A percentile compares a stretch with the other conserved stretches of the same genome.
These are phyloP conservation scores for Globisporangium perplexum DNA, from an alignment of 352 stramenopile species.

Conservation along the genomic window DNA sequence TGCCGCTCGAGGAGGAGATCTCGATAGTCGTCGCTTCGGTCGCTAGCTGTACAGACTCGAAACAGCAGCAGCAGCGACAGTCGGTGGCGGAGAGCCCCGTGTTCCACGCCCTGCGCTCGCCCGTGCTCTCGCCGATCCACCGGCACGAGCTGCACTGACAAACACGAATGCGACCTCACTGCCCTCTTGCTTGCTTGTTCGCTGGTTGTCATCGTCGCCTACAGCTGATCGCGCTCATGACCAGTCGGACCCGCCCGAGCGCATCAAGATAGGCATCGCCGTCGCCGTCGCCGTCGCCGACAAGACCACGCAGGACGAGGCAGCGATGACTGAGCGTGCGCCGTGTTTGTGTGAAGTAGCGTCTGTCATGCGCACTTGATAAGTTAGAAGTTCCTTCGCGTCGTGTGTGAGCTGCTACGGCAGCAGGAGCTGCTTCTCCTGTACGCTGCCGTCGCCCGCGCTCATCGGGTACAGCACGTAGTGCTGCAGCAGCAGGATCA, in stretches of 20 bases:
- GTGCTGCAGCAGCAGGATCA: conserved; percentile 96
- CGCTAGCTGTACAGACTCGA: neutral
- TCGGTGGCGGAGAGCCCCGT: conserved; percentile 2
- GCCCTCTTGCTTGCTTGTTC: too few relatives aligned
- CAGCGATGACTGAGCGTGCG: too few relatives aligned
- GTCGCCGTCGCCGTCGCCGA: too few relatives aligned
- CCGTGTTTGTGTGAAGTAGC: too few relatives aligned
- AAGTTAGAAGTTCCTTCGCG: neutral
- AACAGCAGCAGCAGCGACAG: neutral
- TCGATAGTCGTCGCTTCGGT: neutral
- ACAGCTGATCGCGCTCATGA: too few relatives aligned
- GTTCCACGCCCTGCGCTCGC: conserved; percentile 7
- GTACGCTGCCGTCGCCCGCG: conserved; percentile 15
- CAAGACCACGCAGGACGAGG: too few relatives aligned
- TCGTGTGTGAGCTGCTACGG: neutral
- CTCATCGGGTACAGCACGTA: conserved; percentile 89
- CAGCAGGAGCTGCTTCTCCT: neutral
- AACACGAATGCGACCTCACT: too few relatives aligned
- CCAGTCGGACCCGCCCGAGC: too few relatives aligned
- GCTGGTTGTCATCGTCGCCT: too few relatives aligned
- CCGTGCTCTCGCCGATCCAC: conserved; percentile 5
- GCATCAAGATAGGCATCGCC: too few relatives aligned
- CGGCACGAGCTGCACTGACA: neutral
- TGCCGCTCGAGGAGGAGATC: conserved; percentile 1
- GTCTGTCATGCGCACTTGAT: neutral